These are phyloP conservation scores for Nicotiana attenuata DNA, from an alignment of 257 asterid species.

Conservation along the genomic window DNA sequence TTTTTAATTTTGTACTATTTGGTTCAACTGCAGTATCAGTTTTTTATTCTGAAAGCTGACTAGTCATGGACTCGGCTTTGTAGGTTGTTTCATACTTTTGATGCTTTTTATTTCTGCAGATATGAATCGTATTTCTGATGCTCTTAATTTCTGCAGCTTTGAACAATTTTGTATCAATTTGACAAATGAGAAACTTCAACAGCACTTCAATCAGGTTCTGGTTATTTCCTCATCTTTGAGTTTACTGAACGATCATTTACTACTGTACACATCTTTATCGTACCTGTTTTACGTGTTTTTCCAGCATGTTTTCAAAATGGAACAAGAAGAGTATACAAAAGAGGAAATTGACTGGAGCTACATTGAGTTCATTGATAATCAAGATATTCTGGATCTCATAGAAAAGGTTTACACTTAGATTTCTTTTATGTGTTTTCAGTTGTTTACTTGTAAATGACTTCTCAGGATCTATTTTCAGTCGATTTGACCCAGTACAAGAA, in stretches of 20 bases:
- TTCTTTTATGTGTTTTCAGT: background rate
- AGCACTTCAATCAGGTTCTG: conserved; percentile 99
- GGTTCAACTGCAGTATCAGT: background rate
- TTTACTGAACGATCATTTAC: conserved; percentile 11
- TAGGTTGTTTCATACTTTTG: background rate
- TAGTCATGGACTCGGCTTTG: background rate
- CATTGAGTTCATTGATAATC: conserved; percentile 96
- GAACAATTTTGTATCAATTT: conserved; percentile 95
- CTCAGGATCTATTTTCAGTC: background rate
- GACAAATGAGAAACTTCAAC: conserved; percentile 99
- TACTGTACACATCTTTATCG: conserved; percentile 12
- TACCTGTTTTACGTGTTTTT: conserved; percentile 18
- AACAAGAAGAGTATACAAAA: conserved; percentile 98
- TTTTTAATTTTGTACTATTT: background rate
- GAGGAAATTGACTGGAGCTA: conserved; percentile 99
- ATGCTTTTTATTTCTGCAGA: background rate
- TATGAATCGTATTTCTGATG: conserved; percentile 10
- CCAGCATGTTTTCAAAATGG: conserved; percentile 99
- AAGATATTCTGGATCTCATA: conserved; percentile 87
- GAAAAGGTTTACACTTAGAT: conserved; percentile 59
- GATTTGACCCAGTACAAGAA: background rate
- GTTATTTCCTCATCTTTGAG: conserved; percentile 25
- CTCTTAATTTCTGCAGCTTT: conserved; percentile 49
- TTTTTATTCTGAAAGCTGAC: background rate
- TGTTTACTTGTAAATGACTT: conserved; percentile 3